Percentiles rank a stretch among this genome's conserved stretches.
Conservation (phyloP, 164 flowering plant genomes). For the Santalum album region DNA sequence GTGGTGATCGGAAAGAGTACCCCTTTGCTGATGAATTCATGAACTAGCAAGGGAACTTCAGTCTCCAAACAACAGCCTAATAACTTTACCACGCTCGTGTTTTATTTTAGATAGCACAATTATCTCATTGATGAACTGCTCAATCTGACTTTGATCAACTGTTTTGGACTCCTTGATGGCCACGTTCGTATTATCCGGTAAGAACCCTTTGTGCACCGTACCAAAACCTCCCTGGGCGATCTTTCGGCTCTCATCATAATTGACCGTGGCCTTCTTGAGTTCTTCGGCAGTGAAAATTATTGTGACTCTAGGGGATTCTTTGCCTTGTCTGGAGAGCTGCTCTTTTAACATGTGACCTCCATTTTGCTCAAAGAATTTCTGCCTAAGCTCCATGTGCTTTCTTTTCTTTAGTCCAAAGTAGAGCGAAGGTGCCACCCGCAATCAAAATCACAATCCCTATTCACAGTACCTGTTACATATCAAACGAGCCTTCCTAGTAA, state of each 20-base stretch:
- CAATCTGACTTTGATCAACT: constrained; percentile 48
- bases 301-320: constrained; percentile 12
- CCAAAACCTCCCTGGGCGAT: constrained; percentile 90
- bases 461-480: constrained; percentile 15
- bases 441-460: constrained; percentile 1
- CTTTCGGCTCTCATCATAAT: constrained; percentile 50
- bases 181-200: constrained; percentile 51
- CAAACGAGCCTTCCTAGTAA: no score
- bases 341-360: constrained; percentile 35
- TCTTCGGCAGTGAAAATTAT: constrained; percentile 35
- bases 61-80: constrained; percentile 79
- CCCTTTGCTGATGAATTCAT: constrained; percentile 88
- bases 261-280: constrained; percentile 66
- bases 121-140: constrained; percentile 71
- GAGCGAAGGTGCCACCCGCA: constrained; percentile 5
- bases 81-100: constrained; percentile 76
- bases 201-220: constrained; percentile 74
- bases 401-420: constrained; percentile 19
- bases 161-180: constrained; percentile 71
- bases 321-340: constrained; percentile 13
- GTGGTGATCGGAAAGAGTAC: constrained; percentile 56
- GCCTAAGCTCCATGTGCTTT: constrained; percentile 24
- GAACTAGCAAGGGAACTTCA: constrained; percentile 68
- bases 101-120: constrained; percentile 77
- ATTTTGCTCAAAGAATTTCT: constrained; percentile 33